These are phyloP conservation scores for Rosa hybrid DNA, from an alignment of 331 rosid genomes.

Conservation along the genomic window DNA sequence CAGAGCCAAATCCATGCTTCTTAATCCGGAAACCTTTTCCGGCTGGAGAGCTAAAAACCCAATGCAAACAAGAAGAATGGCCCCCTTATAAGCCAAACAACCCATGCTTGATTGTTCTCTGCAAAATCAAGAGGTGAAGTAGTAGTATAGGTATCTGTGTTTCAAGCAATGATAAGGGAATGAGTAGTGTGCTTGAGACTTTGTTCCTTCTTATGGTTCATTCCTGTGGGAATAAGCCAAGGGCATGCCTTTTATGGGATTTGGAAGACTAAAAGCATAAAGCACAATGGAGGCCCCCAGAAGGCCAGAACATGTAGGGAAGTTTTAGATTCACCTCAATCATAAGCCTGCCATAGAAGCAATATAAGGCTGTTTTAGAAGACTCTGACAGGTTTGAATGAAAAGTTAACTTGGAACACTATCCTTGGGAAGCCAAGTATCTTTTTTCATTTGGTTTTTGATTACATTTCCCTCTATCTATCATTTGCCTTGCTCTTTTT, in stretches of 20 bases:
- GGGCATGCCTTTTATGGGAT: constrained; percentile 52
- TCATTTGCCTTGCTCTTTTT: constrained; percentile 53
- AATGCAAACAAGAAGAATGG: constrained; percentile 47
- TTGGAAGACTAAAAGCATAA: constrained; percentile 62
- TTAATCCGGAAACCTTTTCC: constrained; percentile 42
- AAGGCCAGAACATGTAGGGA: constrained; percentile 47
- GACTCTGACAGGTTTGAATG: constrained; percentile 84
- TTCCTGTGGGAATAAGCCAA: constrained; percentile 44
- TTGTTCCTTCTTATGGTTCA: constrained; percentile 29
- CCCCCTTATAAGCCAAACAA: constrained; percentile 38
- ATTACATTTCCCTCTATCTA: constrained; percentile 32
- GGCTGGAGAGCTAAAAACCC: constrained; percentile 66
- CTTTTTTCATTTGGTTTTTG: constrained; percentile 51
- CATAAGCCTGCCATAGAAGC: constrained; percentile 76
- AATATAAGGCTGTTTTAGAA: constrained; percentile 70
- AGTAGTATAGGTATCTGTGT: constrained; percentile 24
- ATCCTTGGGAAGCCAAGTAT: constrained; percentile 87
- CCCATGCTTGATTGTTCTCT: constrained; percentile 48
- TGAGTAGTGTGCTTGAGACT: constrained; percentile 26
- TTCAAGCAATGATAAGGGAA: constrained; percentile 32
- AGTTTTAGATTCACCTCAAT: constrained; percentile 66
- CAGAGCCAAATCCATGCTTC: constrained; percentile 66
- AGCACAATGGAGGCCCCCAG: constrained; percentile 48
- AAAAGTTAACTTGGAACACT: constrained; percentile 76
- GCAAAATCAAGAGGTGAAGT: constrained; percentile 31